Conservation (phyloP, 1,284 basidiomycete genomes). For the Pseudozyma pruni region DNA sequence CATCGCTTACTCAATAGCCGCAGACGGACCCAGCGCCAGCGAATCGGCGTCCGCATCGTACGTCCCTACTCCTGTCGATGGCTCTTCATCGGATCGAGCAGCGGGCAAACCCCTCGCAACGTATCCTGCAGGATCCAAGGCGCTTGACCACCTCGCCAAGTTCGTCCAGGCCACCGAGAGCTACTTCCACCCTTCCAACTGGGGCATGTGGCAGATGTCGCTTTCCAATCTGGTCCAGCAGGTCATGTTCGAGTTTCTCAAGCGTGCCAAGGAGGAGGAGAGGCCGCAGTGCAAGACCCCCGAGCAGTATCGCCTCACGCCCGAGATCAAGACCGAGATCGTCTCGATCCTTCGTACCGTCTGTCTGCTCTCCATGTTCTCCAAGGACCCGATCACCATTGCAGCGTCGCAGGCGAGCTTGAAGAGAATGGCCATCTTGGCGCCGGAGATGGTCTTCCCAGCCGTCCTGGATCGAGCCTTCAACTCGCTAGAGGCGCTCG, state of each 20-base stretch:
- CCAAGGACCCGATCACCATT: conserved; percentile 75
- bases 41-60: conserved; percentile 28
- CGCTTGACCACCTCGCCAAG: conserved; percentile 87
- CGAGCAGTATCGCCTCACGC: conserved; percentile 78
- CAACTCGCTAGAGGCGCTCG: conserved; percentile 80
- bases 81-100: conserved; percentile 4
- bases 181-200: conserved; percentile 82
- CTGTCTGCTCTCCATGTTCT: conserved; percentile 92
- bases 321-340: conserved; percentile 82
- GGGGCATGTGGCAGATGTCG: conserved; percentile 71
- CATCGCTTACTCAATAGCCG: conserved; percentile 88
- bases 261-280: conserved; percentile 76
- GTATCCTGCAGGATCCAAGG: conserved; percentile 86
- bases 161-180: conserved; percentile 92
- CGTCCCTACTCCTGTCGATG: conserved; percentile 28
- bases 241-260: conserved; percentile 80
- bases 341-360: conserved; percentile 85
- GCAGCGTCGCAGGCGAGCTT: conserved; percentile 70
- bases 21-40: conserved; percentile 75
- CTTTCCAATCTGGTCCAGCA: conserved; percentile 83
- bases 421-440: conserved; percentile 80
- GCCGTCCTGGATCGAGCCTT: conserved; percentile 91
- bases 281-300: conserved; percentile 83
- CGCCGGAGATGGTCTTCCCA: conserved; percentile 89
- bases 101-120: conserved; percentile 48